Base-by-base conservation (phyloP, 345 rosid genomes). In the Alliaria petiolata region DNA sequence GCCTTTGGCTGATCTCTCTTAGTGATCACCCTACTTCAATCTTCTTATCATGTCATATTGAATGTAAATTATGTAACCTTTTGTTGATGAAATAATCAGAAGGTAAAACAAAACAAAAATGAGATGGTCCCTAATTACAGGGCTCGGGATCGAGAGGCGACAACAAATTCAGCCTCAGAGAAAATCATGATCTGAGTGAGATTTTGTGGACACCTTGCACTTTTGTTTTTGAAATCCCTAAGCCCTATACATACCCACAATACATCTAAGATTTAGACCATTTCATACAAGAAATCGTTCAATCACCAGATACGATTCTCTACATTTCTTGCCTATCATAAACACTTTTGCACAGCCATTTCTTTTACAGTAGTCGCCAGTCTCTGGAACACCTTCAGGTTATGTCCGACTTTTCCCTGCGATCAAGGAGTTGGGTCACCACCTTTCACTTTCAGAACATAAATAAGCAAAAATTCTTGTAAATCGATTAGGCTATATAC, bases 341-440 rank as follows among this genome's bases (percentile, higher is more conserved):
- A 11, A 53, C 38, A 69, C 42, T 82, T 88, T 59, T 84, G 90
- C 68, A 91, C 80, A 14, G 87, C 74, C 76, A 83, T 73, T 83
- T 91, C 99, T 79, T 95, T 85, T 12, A 95, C 87, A 4, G 91
- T 83, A 12, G 85, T 61, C 40, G 88, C 96, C 56, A 89, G 78
- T 74, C 99, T 82, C 15, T 81, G 79, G 79, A 95, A 95, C 58
- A 95, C 82, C 82, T 86, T 95, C 16, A 91, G 86, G 78, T 82
- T 77, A 79, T 78, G 91, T 45, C 95, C 95, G 1, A 84, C 76
- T 78, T 91, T 91, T 39, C 87, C 93, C 98, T 91, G 87, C 31
- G 36, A 67, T 46, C 54, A 31, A 47, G 6, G 52, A 64, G 10
- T 52, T 22, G 52, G 36, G 19, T 58, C 42, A 58, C 39, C 43